phyloP scores from a whole-genome alignment of 371 early-diverging fungal genomes.

The Coemansia sp. region DNA sequence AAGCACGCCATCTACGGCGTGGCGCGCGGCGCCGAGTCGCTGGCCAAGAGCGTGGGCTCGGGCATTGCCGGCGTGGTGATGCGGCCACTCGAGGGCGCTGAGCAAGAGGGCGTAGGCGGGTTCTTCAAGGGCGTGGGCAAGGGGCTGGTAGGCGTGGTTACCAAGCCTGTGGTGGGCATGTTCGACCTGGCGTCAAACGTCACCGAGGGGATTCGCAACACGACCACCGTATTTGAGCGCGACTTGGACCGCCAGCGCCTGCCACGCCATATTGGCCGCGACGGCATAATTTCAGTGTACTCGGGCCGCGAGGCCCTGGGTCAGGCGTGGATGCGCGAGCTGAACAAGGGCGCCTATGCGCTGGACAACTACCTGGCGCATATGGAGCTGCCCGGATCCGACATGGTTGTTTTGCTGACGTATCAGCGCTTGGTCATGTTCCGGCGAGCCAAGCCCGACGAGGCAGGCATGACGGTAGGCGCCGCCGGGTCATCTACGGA shows the following conservation, averaged over 20 bases:
- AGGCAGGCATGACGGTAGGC: conserved; percentile 48
- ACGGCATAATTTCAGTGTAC: conserved; percentile 77
- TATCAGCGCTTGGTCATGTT: conserved; percentile 66
- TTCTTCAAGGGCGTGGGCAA: conserved; percentile 97
- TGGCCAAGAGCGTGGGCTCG: conserved; percentile 81
- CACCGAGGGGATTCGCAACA: conserved; percentile 94
- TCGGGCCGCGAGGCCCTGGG: conserved; percentile 83
- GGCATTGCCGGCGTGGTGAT: conserved; percentile 89
- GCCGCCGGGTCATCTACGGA: conserved; percentile 37
- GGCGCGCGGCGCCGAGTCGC: conserved; percentile 83
- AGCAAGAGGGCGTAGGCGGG: conserved; percentile 88
- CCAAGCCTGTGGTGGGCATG: conserved; percentile 92
- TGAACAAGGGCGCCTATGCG: conserved; percentile 77
- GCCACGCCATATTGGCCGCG: conserved; percentile 85
- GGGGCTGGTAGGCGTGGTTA: conserved; percentile 91
- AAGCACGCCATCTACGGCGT: conserved; percentile 91
- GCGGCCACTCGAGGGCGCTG: conserved; percentile 92
- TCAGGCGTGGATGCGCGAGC: conserved; percentile 84
- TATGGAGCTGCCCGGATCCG: conserved; percentile 69
- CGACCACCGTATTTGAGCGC: conserved; percentile 85
- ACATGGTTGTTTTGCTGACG: conserved; percentile 73
- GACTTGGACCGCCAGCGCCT: conserved; percentile 79
- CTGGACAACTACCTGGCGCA: conserved; percentile 90
- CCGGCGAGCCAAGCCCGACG: conserved; percentile 55
- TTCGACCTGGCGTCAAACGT: conserved; percentile 92